Evolutionary conservation across 805 yeast genomes (phyloP).

Genomic region (Starmerella vaccinii): DNA sequence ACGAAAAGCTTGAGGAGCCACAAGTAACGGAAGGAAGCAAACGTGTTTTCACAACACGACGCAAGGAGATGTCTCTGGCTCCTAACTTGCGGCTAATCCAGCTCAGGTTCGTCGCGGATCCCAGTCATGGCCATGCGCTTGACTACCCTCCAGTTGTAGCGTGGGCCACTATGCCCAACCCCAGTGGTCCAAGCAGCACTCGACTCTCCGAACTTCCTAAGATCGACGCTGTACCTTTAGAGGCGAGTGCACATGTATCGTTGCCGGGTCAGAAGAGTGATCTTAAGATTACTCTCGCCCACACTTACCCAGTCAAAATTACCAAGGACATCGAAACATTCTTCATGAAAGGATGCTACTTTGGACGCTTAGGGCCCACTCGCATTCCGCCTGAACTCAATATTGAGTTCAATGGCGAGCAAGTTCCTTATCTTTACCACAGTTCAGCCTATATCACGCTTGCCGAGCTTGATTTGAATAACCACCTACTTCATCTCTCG

Average conservation of each 20-base stretch:
- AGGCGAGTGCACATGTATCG: conserved; percentile 36
- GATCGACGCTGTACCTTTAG: conserved; percentile 39
- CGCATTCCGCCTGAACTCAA: conserved; percentile 36
- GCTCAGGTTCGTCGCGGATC: conserved; percentile 16
- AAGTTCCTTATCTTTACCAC: conserved; percentile 39
- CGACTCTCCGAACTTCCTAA: conserved; percentile 31
- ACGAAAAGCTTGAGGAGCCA: background rate
- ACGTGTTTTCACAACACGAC: conserved; percentile 10
- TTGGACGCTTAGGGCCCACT: conserved; percentile 25
- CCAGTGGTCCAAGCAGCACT: conserved; percentile 28
- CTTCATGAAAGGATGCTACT: conserved; percentile 28
- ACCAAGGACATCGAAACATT: conserved; percentile 37
- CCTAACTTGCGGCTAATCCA: conserved; percentile 11
- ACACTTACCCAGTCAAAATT: conserved; percentile 28
- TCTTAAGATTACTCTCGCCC: conserved; percentile 36
- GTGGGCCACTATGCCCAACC: conserved; percentile 38
- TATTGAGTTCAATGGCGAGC: conserved; percentile 33
- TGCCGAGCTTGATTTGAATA: conserved; percentile 35
- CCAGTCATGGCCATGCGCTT: conserved; percentile 17
- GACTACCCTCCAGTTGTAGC: conserved; percentile 47
- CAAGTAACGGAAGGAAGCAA: background rate
- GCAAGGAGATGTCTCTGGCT: conserved; percentile 8
- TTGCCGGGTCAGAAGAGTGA: conserved; percentile 38
- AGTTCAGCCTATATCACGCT: conserved; percentile 38
- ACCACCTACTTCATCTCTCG: conserved; percentile 35